Percentiles rank a stretch among this genome's conserved stretches.
Conservation (phyloP, 2,329 filamentous ascomycete genomes). For the Alternaria rosae region DNA sequence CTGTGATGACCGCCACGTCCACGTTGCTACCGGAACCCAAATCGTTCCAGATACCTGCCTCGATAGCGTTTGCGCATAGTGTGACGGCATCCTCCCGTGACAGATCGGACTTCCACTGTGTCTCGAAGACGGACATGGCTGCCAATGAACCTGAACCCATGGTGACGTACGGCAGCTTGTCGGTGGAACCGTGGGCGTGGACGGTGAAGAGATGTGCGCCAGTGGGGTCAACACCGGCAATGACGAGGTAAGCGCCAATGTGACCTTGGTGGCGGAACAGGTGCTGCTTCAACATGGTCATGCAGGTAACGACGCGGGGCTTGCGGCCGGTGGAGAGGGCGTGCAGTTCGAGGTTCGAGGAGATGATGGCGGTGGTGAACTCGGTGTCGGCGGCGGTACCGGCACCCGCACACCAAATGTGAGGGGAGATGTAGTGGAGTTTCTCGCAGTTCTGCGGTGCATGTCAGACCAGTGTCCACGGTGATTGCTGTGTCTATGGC, state of each 20-base stretch:
- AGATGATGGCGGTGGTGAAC: constrained; percentile 98
- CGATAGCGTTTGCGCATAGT: constrained; percentile 84
- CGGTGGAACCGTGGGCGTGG: constrained; percentile 96
- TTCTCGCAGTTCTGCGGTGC: constrained; percentile 89
- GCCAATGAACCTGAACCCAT: constrained; percentile 97
- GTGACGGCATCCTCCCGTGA: constrained; percentile 82
- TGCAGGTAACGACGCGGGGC: constrained; percentile 96
- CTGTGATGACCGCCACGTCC: constrained; percentile 93
- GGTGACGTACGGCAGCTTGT: constrained; percentile 98
- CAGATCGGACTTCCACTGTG: constrained; percentile 84
- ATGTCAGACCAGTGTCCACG: constrained; percentile 16
- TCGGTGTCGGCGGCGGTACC: constrained; percentile 98
- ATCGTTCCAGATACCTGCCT: constrained; percentile 99
- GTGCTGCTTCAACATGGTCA: constrained; percentile 99
- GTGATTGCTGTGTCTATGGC: neutral
- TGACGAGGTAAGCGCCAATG: constrained; percentile 97
- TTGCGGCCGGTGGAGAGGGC: constrained; percentile 94
- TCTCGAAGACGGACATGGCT: constrained; percentile 98
- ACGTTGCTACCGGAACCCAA: constrained; percentile 96
- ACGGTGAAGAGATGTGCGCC: constrained; percentile 96
- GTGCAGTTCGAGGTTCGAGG: constrained; percentile 97
- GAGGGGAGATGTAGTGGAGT: constrained; percentile 96
- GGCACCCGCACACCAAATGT: constrained; percentile 99
- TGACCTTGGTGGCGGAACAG: constrained; percentile 98
- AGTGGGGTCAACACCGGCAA: constrained; percentile 95